Percentiles rank a stretch among this genome's conserved stretches.
These are phyloP conservation scores for Gnaphalium uliginosum DNA, from an alignment of 129 eudicot genomes.

Conservation along the genomic window DNA sequence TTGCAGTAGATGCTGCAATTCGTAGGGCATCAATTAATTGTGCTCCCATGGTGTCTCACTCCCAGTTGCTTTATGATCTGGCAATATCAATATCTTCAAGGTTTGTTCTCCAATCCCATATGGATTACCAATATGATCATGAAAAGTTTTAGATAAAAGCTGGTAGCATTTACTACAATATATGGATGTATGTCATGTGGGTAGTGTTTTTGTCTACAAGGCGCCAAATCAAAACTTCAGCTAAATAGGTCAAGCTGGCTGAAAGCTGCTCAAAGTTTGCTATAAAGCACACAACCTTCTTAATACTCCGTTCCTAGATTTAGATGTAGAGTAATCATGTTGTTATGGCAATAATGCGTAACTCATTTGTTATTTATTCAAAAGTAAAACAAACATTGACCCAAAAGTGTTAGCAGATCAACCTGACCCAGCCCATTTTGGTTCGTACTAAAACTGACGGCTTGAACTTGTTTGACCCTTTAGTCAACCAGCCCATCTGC, in stretches of 20 bases:
- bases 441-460: background rate
- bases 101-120: constrained; percentile 33
- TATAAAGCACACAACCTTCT: background rate
- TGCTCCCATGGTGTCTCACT: constrained; percentile 97
- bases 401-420: background rate
- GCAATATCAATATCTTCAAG: constrained; percentile 78
- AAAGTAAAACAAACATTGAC: no score
- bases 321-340: background rate
- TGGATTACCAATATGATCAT: background rate
- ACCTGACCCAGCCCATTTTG: background rate
- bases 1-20: constrained; percentile 90
- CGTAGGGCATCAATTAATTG: constrained; percentile 91
- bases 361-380: background rate
- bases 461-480: background rate
- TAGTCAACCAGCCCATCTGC: background rate
- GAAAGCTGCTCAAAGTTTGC: background rate
- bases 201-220: background rate
- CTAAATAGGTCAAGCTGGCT: background rate
- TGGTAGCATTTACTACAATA: background rate
- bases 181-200: background rate
- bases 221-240: background rate
- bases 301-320: background rate
- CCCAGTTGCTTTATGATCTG: constrained; percentile 85
- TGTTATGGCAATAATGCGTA: background rate
- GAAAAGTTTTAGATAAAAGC: background rate